Evolutionary conservation across 2,329 filamentous ascomycete species (phyloP).

Genomic region (Ascomycota sp.): DNA sequence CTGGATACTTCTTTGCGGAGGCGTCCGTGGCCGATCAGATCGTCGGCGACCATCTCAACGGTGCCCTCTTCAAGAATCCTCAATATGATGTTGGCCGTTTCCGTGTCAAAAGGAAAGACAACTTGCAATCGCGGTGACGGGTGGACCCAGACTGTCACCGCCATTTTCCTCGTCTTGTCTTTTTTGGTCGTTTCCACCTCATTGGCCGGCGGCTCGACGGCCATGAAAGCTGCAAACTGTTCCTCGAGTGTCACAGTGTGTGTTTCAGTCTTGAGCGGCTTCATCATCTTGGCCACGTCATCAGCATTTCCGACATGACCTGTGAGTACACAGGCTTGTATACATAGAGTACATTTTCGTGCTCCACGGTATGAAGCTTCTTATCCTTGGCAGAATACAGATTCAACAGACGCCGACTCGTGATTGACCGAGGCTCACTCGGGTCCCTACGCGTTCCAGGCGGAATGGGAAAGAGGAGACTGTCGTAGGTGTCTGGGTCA

Average conservation of each 20-base stretch:
- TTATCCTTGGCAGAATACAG: slow-evolving; percentile 14
- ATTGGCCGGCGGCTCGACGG: slow-evolving; percentile 1
- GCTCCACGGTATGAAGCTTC: slow-evolving; percentile 13
- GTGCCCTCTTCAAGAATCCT: slow-evolving; percentile 39
- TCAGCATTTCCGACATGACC: slow-evolving; percentile 41
- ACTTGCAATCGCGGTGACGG: slow-evolving; percentile 28
- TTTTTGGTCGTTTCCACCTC: background rate
- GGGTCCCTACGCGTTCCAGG: slow-evolving; percentile 29
- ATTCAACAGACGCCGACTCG: slow-evolving; percentile 24
- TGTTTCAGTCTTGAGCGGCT: slow-evolving; percentile 1
- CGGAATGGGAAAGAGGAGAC: slow-evolving; percentile 32
- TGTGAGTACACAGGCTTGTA: slow-evolving; percentile 55
- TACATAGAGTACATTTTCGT: slow-evolving; percentile 44
- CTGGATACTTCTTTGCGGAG: slow-evolving; percentile 15
- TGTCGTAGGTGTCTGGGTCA: slow-evolving; percentile 30
- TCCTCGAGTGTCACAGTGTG: slow-evolving; percentile 10
- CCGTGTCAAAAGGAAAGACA: slow-evolving; percentile 28
- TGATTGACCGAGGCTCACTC: slow-evolving; percentile 36
- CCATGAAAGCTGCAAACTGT: slow-evolving; percentile 14
- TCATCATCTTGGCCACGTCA: slow-evolving; percentile 1
- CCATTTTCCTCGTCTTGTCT: slow-evolving; percentile 17
- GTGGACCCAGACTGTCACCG: slow-evolving; percentile 31
- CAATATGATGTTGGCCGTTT: slow-evolving; percentile 31
- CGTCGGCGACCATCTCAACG: slow-evolving; percentile 25
- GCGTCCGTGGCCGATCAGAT: no score